phyloP scores from a whole-genome alignment of 768 basidiomycete genomes.

The Suillus occidentalis region DNA sequence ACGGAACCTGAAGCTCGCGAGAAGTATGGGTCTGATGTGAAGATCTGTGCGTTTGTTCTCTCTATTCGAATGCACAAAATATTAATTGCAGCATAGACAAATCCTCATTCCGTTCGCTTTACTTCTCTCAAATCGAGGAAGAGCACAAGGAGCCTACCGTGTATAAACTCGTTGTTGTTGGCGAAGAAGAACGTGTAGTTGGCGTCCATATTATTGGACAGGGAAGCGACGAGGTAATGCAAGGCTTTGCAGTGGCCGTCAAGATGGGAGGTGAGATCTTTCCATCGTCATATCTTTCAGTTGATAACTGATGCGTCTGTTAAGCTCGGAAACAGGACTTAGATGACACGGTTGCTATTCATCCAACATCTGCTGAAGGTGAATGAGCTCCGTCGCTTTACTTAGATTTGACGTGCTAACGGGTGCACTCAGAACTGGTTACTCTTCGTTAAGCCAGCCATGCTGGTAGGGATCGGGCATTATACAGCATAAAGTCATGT shows the following conservation, averaged over 20 bases:
- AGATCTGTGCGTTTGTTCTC: constrained; percentile 72
- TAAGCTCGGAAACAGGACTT: constrained; percentile 75
- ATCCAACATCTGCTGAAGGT: constrained; percentile 87
- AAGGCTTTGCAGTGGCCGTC: constrained; percentile 96
- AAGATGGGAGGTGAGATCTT: constrained; percentile 81
- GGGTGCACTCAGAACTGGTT: constrained; percentile 47
- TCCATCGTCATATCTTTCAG: neutral
- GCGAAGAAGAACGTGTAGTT: constrained; percentile 93
- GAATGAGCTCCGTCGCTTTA: constrained; percentile 21
- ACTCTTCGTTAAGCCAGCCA: constrained; percentile 43
- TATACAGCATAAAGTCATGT: neutral
- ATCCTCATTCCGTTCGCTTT: constrained; percentile 78
- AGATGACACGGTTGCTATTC: constrained; percentile 89
- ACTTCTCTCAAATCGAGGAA: constrained; percentile 89
- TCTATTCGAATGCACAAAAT: constrained; percentile 5
- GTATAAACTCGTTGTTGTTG: constrained; percentile 87
- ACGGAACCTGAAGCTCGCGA: constrained; percentile 89
- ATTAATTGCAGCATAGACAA: constrained; percentile 53
- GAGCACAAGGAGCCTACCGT: constrained; percentile 93
- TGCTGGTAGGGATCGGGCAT: neutral
- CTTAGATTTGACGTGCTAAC: constrained; percentile 18
- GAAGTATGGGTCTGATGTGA: constrained; percentile 86
- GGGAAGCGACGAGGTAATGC: constrained; percentile 92
- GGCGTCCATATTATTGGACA: constrained; percentile 90
- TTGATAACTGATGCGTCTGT: neutral